Base-by-base conservation (phyloP, 192 early-diverging fungal species). In the Coemansia sp. region DNA sequence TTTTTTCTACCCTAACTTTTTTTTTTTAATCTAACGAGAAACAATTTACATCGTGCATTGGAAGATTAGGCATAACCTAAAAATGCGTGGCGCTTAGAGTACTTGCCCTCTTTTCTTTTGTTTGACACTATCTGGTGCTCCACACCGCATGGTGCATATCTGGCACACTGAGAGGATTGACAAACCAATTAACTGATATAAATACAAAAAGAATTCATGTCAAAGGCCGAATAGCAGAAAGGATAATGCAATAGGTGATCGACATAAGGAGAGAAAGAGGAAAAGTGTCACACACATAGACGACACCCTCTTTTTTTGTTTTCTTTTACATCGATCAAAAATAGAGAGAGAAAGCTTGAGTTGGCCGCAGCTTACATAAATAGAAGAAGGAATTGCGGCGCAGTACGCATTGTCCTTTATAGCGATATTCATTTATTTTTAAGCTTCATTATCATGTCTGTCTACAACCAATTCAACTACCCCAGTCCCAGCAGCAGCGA, bases 31-130 rank as follows among this genome's bases (percentile, higher is more conserved):
- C 27, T 30, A 56, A 16, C 15, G 9, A 35, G 8, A 35, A 32
- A 29, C 29, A 56, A 56, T 56, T 56, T 56, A 56, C 29, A 56
- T 56, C 29, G 15, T 56, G 53, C 53, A 56, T 56, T 6, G 3
- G 0, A 34, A 32, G 29, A 32, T 53, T 53, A 30, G 18, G 20
- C 20, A 49, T 10, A 20, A 49, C 7, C 12, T 44, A 13, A 53
- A 9, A 15, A 41, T 4, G 53, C 6, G 53, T 56, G 53, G 53
- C 29, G 29, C 53, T 56, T 32, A 32, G 20, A 56, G 45, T 20
- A 10, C 6, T 20, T 22, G 18, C 45, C n/a, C 45, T 3, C 45
- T 12, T 35, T 35, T 7, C 24, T 53, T 53, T 27, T 52, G 39
- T 65, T 50, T 43, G 41, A 16, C 15, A 44, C 41, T 20, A 10